Base-by-base conservation (phyloP, 179 eudicot species). In the Sideroxylon spinosum region DNA sequence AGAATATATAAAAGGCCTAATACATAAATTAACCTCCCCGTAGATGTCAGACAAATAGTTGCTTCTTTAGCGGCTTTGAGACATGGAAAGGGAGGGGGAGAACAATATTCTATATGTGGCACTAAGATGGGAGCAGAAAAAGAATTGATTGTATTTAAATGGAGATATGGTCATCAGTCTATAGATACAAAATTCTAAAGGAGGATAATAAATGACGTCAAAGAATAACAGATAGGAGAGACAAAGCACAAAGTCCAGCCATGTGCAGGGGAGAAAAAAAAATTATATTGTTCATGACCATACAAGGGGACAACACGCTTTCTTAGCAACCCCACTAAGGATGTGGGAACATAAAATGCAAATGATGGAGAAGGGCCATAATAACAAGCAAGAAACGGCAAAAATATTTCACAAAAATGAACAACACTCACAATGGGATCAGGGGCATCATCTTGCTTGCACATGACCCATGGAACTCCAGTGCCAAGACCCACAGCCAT, bases 401-500 rank as follows among this genome's bases (percentile, higher is more conserved):
- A 70, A 19, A 68, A 59, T 37, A 50, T 50, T 50, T 62, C 44
- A 19, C 9, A 68, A 71, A 73, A 26, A 17, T 0, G 28, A 19
- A 62, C 13, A 71, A 79, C 25, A 82, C 97, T 63, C 61, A 80
- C 86, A 75, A 75, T 61, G 13, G 86, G 75, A 74, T 78, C 85
- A 25, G 87, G 87, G 16, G 85, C 87, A 79, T 82, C 87, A 50
- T 77, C 83, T 82, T 85, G 85, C 85, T 82, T 82, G 83, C 87
- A 82, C 87, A 82, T 85, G 78, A 92, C 84, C 97, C 97, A 92
- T 60, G 97, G 97, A 60, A 89, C 97, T 68, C 93, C 97, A 14
- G 95, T 92, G 77, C 82, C 76, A 48, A 87, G 90, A 68, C 87
- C 95, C 56, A 92, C 81, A 25, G 95, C 97, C 97, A 92, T 91